These are phyloP conservation scores for Fonsecaea erecta DNA, from an alignment of 2,329 filamentous ascomycete genomes.

Conservation along the genomic window DNA sequence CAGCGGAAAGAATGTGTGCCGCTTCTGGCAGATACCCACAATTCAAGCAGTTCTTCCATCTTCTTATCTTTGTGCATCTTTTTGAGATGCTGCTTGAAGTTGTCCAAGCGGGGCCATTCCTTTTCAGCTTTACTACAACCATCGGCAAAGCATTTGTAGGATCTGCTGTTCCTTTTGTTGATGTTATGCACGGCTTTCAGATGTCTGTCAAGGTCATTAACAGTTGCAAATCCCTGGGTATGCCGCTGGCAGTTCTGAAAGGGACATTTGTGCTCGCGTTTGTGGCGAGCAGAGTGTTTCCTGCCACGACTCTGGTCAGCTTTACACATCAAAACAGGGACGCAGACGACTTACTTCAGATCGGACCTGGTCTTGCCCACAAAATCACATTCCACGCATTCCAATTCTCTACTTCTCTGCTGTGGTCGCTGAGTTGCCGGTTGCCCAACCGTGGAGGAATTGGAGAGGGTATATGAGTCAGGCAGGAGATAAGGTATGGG, in stretches of 20 bases:
- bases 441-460: conserved; percentile 6
- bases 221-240: conserved; percentile 72
- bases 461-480: background rate
- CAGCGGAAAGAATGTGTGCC: conserved; percentile 3
- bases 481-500: background rate
- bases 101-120: conserved; percentile 79
- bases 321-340: background rate
- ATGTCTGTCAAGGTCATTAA: conserved; percentile 82
- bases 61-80: conserved; percentile 65
- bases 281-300: conserved; percentile 75
- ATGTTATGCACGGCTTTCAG: conserved; percentile 70
- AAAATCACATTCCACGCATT: conserved; percentile 25
- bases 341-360: conserved; percentile 42
- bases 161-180: conserved; percentile 48
- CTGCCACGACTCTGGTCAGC: conserved; percentile 51
- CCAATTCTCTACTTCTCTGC: conserved; percentile 1
- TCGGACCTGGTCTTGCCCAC: conserved; percentile 47
- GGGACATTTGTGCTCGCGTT: conserved; percentile 68
- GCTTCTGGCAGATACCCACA: conserved; percentile 46
- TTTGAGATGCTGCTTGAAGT: conserved; percentile 79
- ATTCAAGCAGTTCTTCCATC: conserved; percentile 51
- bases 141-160: conserved; percentile 64
- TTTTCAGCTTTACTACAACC: conserved; percentile 67
- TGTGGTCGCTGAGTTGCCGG: conserved; percentile 1
- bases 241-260: conserved; percentile 60